A percentile compares a stretch with the other conserved stretches of the same genome.
These are phyloP conservation scores for Cladobotryum mycophilum DNA, from an alignment of 2,329 filamentous ascomycete species.

Conservation along the genomic window DNA sequence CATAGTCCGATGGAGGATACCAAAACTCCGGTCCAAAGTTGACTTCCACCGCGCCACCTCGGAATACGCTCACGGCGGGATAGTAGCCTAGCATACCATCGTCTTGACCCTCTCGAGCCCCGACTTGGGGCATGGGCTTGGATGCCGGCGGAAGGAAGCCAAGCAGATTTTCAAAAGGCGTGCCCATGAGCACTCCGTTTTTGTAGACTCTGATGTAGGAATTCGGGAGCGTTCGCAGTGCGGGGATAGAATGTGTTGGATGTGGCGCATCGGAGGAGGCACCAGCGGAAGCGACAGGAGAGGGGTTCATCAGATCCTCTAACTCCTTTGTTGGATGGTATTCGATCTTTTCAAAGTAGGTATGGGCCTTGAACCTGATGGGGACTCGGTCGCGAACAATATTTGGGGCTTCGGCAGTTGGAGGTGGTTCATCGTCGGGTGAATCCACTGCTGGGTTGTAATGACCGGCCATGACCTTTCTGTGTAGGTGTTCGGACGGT, in stretches of 20 bases:
- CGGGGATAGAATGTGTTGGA: conserved; percentile 64
- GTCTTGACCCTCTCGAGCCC: conserved; percentile 79
- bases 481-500: conserved; percentile 76
- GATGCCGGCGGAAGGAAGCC: conserved; percentile 90
- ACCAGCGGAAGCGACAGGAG: conserved; percentile 39
- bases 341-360: conserved; percentile 90
- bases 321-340: conserved; percentile 84
- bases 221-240: conserved; percentile 79
- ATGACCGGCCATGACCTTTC: conserved; percentile 78
- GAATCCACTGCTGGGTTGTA: conserved; percentile 82
- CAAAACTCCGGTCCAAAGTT: conserved; percentile 95
- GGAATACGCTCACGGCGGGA: conserved; percentile 86
- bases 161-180: conserved; percentile 79
- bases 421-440: conserved; percentile 48
- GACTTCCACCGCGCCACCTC: conserved; percentile 82
- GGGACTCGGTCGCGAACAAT: conserved; percentile 93
- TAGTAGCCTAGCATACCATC: conserved; percentile 96
- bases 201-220: conserved; percentile 88
- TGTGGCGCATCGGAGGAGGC: conserved; percentile 55
- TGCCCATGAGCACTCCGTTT: conserved; percentile 81
- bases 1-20: conserved; percentile 64
- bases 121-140: conserved; percentile 61
- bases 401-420: conserved; percentile 59
- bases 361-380: conserved; percentile 86
- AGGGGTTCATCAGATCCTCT: conserved; percentile 73